Conservation (phyloP, 192 early-diverging fungal species). For the Chytriomyces sp. region DNA sequence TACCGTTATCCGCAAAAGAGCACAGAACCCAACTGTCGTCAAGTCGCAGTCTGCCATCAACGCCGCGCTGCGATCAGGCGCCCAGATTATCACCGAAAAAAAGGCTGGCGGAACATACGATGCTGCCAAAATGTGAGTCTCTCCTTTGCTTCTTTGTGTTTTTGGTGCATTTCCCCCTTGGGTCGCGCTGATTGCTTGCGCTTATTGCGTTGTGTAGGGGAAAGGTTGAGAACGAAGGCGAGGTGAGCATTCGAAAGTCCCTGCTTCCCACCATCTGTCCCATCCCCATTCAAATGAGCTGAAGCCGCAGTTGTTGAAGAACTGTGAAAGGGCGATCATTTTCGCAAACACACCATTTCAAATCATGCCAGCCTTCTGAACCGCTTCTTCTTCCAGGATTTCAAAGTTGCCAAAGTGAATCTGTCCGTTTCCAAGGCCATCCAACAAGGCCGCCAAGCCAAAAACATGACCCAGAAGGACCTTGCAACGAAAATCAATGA, state of each 20-base stretch:
- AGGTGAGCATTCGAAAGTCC: slow-evolving; percentile 54
- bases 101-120: slow-evolving; percentile 61
- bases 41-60: slow-evolving; percentile 70
- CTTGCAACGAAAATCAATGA: slow-evolving; percentile 89
- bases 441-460: slow-evolving; percentile 75
- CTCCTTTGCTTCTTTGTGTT: too few species aligned
- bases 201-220: slow-evolving; percentile 44
- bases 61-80: slow-evolving; percentile 76
- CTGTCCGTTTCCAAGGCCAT: slow-evolving; percentile 81
- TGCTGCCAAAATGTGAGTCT: slow-evolving; percentile 55
- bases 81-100: slow-evolving; percentile 72
- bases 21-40: slow-evolving; percentile 61
- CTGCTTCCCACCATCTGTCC: neutral
- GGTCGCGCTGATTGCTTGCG: neutral
- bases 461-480: slow-evolving; percentile 85
- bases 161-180: neutral
- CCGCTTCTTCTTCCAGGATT: slow-evolving; percentile 43
- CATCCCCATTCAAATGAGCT: neutral
- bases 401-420: slow-evolving; percentile 63
- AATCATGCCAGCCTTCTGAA: neutral
- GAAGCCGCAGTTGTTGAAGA: neutral
- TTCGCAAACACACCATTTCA: neutral
- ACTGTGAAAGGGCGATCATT: neutral
- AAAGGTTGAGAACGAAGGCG: slow-evolving; percentile 86
- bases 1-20: slow-evolving; percentile 82